These are phyloP conservation scores for Penicillium sp. DNA, from an alignment of 2,329 filamentous ascomycete species.

Conservation along the genomic window DNA sequence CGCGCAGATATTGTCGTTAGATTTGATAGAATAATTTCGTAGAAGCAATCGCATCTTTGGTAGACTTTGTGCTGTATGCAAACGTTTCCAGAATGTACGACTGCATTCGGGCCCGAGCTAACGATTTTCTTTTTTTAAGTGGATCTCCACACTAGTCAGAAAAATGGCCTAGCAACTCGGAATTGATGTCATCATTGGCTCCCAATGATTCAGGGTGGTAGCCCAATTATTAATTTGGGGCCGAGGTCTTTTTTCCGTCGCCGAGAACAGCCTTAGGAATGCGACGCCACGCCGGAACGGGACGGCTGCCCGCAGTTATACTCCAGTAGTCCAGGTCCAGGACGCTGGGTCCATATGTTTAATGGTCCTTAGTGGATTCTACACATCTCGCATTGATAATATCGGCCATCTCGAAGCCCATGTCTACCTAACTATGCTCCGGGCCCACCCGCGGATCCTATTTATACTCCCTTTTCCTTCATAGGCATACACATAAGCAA, in stretches of 20 bases:
- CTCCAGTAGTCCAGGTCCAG: no score
- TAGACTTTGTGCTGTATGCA: not conserved
- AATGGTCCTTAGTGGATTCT: no score
- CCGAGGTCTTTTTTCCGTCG: not conserved
- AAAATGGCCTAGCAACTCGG: conserved; percentile 1
- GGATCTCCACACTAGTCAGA: conserved; percentile 4
- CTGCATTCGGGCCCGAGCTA: not conserved
- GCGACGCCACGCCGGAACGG: not conserved
- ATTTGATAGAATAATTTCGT: not conserved
- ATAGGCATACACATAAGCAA: no score
- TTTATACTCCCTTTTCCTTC: no score
- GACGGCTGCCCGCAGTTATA: not conserved
- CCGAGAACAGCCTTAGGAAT: not conserved
- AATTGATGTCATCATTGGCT: conserved; percentile 9
- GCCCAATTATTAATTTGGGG: not conserved
- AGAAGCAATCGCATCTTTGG: not conserved
- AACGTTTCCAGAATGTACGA: not conserved
- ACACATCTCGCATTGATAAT: no score
- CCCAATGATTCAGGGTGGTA: not conserved
- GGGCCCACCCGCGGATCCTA: no score
- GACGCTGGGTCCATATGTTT: not conserved
- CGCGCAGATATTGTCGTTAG: not conserved
- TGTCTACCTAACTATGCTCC: no score
- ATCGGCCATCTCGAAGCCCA: no score
- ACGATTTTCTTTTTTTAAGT: not conserved